Conservation (phyloP, 2,329 filamentous ascomycete genomes). For the Fusarium concolor region DNA sequence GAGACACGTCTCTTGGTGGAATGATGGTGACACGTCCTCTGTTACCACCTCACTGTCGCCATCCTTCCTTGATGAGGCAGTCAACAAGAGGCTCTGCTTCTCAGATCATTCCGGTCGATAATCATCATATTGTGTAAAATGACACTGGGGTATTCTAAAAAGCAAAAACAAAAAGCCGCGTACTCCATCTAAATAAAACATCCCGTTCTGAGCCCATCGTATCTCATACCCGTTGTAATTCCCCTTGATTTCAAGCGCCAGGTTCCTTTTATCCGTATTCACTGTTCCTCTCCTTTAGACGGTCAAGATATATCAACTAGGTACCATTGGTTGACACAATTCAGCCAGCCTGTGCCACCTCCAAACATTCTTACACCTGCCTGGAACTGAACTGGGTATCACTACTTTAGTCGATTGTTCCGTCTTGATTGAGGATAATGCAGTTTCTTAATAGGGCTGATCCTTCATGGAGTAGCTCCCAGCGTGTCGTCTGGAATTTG, state of each 20-base stretch:
- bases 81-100: not conserved
- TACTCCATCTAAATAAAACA: slow-evolving; percentile 35
- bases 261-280: slow-evolving; percentile 15
- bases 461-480: slow-evolving; percentile 93
- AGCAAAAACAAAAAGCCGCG: slow-evolving; percentile 40
- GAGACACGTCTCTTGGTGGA: no score
- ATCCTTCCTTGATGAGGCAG: not conserved
- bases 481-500: slow-evolving; percentile 72
- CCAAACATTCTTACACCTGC: not conserved
- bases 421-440: slow-evolving; percentile 62
- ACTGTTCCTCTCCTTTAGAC: not conserved
- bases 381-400: not conserved
- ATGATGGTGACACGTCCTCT: no score
- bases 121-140: slow-evolving; percentile 26
- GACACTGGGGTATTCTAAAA: slow-evolving; percentile 47
- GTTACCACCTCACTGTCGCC: no score
- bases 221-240: slow-evolving; percentile 10
- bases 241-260: slow-evolving; percentile 17
- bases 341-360: not conserved
- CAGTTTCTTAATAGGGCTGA: slow-evolving; percentile 84
- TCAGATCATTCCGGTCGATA: not conserved
- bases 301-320: not conserved
- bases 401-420: slow-evolving; percentile 38
- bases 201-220: slow-evolving; percentile 23
- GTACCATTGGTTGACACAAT: not conserved